Conservation (phyloP, 495 filamentous ascomycete species). For the Trichoderma asperelloides region DNA sequence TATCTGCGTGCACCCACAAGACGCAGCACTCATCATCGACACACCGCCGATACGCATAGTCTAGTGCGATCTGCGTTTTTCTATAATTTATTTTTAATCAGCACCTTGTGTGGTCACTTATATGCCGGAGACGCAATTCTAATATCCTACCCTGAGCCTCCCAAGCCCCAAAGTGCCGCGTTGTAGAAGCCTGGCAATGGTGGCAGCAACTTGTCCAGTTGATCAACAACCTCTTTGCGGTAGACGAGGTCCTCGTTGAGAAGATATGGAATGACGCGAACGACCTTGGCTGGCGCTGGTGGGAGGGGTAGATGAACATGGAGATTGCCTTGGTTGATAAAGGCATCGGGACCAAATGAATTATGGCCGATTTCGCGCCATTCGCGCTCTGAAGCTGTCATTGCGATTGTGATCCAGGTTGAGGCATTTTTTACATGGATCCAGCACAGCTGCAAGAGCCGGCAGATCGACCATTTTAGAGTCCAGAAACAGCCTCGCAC, state of each 20-base stretch:
- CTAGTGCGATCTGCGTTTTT: conserved; percentile 20
- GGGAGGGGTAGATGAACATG: background rate
- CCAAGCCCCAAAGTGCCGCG: conserved; percentile 16
- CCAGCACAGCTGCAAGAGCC: too few relatives aligned
- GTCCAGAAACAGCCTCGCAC: too few relatives aligned
- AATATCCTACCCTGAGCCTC: conserved; percentile 18
- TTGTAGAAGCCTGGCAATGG: conserved; percentile 9
- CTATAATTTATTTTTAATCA: conserved; percentile 13
- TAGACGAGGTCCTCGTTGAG: conserved; percentile 15
- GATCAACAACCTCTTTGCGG: conserved; percentile 6
- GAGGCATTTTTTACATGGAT: too few relatives aligned
- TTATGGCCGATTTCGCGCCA: background rate
- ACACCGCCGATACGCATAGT: conserved; percentile 17
- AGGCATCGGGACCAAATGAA: background rate
- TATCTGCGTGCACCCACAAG: conserved; percentile 6
- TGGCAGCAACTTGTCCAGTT: conserved; percentile 13
- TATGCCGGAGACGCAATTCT: background rate
- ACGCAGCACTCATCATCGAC: conserved; percentile 1
- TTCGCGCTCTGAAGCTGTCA: background rate
- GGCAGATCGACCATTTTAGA: too few relatives aligned
- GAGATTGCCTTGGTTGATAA: background rate
- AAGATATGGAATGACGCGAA: conserved; percentile 13
- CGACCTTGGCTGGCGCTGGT: background rate
- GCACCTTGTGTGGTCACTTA: background rate
- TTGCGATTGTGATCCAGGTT: too few relatives aligned